Conservation (phyloP, 306 rosid species). For the Gastrolobium bilobum region DNA sequence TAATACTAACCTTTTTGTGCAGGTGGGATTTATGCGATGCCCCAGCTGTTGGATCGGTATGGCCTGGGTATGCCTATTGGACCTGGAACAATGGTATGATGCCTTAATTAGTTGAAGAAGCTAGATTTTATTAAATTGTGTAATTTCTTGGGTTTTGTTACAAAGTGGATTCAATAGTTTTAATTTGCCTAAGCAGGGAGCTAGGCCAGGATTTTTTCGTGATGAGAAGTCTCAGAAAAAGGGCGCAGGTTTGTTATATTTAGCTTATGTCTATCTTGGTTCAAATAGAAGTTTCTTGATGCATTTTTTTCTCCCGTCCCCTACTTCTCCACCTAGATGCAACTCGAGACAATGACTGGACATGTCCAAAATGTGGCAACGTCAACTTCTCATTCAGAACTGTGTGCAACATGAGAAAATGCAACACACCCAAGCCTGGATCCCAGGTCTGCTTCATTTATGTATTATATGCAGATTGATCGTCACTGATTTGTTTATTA, state of each 20-base stretch:
- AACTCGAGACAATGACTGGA: slow-evolving; percentile 98
- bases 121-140: slow-evolving; percentile 7
- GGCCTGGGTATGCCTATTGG: slow-evolving; percentile 93
- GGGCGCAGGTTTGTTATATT: slow-evolving; percentile 63
- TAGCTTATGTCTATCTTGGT: slow-evolving; percentile 16
- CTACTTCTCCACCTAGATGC: slow-evolving; percentile 56
- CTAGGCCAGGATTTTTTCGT: slow-evolving; percentile 82
- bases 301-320: background rate
- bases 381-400: slow-evolving; percentile 94
- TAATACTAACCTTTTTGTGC: slow-evolving; percentile 26
- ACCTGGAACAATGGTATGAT: slow-evolving; percentile 84
- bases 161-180: slow-evolving; percentile 32
- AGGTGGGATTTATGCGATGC: slow-evolving; percentile 94
- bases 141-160: slow-evolving; percentile 35
- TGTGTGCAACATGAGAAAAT: slow-evolving; percentile 99
- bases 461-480: slow-evolving; percentile 7
- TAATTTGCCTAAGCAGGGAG: slow-evolving; percentile 67
- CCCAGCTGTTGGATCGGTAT: slow-evolving; percentile 88
- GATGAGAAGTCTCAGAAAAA: slow-evolving; percentile 85
- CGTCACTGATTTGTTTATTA: background rate
- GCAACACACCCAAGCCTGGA: slow-evolving; percentile 99
- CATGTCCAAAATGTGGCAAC: slow-evolving; percentile 98
- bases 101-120: slow-evolving; percentile 11
- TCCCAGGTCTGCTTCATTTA: slow-evolving; percentile 73
- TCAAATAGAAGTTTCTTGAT: slow-evolving; percentile 23